Evolutionary conservation across 805 yeast species (phyloP).

Genomic region (Suhomyces canberraensis): DNA sequence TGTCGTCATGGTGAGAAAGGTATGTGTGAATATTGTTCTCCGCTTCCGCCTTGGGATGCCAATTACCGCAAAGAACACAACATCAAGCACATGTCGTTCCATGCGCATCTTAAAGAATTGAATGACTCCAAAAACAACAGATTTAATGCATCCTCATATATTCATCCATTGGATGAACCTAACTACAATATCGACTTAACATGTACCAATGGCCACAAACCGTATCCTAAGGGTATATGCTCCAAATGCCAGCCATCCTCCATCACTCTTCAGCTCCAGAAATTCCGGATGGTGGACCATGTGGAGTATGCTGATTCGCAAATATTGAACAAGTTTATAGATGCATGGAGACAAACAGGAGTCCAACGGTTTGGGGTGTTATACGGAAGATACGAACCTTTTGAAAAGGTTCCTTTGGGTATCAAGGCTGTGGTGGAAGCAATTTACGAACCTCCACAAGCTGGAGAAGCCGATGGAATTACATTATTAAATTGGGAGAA

Average conservation of each 20-base stretch:
- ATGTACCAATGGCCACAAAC: conserved; percentile 80
- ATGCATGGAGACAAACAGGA: conserved; percentile 88
- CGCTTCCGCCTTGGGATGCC: conserved; percentile 92
- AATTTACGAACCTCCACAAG: conserved; percentile 90
- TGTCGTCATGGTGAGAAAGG: conserved; percentile 92
- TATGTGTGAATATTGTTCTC: conserved; percentile 97
- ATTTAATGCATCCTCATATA: conserved; percentile 58
- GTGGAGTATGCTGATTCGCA: conserved; percentile 80
- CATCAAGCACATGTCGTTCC: conserved; percentile 86
- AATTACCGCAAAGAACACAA: conserved; percentile 68
- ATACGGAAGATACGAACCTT: conserved; percentile 76
- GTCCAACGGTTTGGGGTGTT: conserved; percentile 81
- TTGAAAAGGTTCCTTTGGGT: conserved; percentile 86
- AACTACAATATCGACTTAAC: conserved; percentile 58
- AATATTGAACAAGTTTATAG: conserved; percentile 78
- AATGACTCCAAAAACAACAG: conserved; percentile 65
- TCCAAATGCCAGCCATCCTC: conserved; percentile 97
- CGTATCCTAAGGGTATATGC: conserved; percentile 94
- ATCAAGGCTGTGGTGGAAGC: conserved; percentile 92
- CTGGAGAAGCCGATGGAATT: conserved; percentile 82
- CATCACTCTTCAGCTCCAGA: conserved; percentile 85
- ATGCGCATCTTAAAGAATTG: conserved; percentile 72
- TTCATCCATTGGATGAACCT: conserved; percentile 75
- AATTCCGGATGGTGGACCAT: conserved; percentile 95
- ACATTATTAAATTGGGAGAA: conserved; percentile 56